Base-by-base conservation (phyloP, 495 filamentous ascomycete species). In the Jackrogersella multiformis region DNA sequence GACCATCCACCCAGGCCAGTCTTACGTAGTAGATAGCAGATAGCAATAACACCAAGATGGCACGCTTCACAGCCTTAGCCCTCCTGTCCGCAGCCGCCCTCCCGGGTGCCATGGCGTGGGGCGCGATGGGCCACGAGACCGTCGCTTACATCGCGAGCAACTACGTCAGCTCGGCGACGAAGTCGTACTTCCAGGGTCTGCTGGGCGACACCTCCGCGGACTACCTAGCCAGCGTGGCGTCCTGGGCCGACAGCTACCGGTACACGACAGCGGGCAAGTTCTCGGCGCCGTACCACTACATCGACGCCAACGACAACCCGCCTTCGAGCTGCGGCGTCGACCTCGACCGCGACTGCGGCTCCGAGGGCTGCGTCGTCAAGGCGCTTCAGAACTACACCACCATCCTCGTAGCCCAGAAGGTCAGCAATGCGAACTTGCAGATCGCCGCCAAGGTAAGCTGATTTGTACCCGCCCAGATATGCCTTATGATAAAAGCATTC, bases 291-390 rank as follows among this genome's bases (percentile, higher is more conserved):
- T 84, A 78, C 56, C 88, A 90, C 73, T 89, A 79, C 69, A 87
- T 90, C 69, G 87, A 92, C 76, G 88, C 87, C 5, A 74, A 86
- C 44, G 89, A 92, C 65, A 75, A 77, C 44, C 89, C 89, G 34
- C 81, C 82, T 0, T 82, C 86, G 2, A 76, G 70, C 54, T 91
- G 89, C 75, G 79, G 82, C 52, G 83, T 91, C 16, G 70, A 83
- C 34, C 82, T 83, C 21, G 61, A 73, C 12, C 80, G 87, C 6
- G 89, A 90, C 70, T 92, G 89, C 69, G 80, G 79, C 8, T 61
- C 54, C 3, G 74, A 75, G 5, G 88, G 87, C 4, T 92, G 89
- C 71, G 75, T 85, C 39, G 80, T 91, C 24, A 77, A 75, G 32
- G 89, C 89, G 4, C 86, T 91, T 16, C 73, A 78, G 20, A 92